phyloP scores from a whole-genome alignment of 129 eudicot species.

The Lonicera japonica region DNA sequence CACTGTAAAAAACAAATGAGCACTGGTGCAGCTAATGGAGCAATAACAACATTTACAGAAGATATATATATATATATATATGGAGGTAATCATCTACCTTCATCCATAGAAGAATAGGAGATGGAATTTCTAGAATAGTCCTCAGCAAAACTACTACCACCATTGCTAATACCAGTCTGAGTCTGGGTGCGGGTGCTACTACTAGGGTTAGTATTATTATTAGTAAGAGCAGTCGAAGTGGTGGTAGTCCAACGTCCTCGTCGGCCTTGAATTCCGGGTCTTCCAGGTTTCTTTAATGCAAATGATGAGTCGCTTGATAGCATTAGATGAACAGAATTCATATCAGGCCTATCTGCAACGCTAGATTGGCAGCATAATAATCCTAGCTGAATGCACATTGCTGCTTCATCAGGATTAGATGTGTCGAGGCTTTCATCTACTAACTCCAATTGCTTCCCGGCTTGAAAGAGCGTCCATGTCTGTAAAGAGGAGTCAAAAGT shows the following conservation, averaged over 20 bases:
- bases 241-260: conserved; percentile 44
- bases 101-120: conserved; percentile 55
- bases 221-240: conserved; percentile 29
- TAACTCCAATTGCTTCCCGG: conserved; percentile 45
- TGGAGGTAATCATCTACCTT: conserved; percentile 54
- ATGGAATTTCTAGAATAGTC: conserved; percentile 71
- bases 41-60: not conserved
- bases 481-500: conserved; percentile 14
- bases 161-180: conserved; percentile 22
- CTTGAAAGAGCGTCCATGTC: conserved; percentile 66
- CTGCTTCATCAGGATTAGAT: conserved; percentile 47
- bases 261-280: conserved; percentile 83
- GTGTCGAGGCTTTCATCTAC: conserved; percentile 43
- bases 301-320: conserved; percentile 69
- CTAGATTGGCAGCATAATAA: conserved; percentile 78
- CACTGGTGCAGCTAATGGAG: too few relatives aligned
- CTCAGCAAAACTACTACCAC: conserved; percentile 28
- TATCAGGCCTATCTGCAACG: conserved; percentile 70
- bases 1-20: too few relatives aligned
- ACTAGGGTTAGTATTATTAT: conserved; percentile 26
- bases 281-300: conserved; percentile 56
- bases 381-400: conserved; percentile 75
- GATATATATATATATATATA: too few relatives aligned
- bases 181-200: too few relatives aligned
- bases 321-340: conserved; percentile 63